Evolutionary conservation across 164 flowering plant species (phyloP), one percentile per base, ranked within the genome.

Genomic region (Kalanchoe fedtschenkoi): DNA sequence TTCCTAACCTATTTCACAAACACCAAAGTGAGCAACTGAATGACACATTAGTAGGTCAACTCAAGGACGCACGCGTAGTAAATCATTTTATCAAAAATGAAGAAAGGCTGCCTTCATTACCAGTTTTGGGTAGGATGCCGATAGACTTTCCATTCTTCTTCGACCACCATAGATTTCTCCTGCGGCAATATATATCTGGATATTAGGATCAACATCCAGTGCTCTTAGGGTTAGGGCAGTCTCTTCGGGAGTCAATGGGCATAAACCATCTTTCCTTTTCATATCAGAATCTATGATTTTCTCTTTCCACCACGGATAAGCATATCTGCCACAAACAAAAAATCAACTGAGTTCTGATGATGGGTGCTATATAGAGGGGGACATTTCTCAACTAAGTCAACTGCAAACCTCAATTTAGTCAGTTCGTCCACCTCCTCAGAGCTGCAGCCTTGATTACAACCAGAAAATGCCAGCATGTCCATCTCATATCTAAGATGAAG

Each of bases 381-480:
- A 42, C 1, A 42, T 13, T 42, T 1, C 17, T 42, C 14, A 42
- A n/a, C 19, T 43, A 43, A 43, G 51, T 43, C 24, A 24, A 59
- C 10, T 51, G 16, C 66, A 68, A 38, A 88, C 98, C 98, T 86
- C 97, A 92, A 84, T 74, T 88, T 80, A n/a, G 93, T 89, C 69
- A 92, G 69, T 55, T 92, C 96, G 4, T 89, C 93, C 19, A 79
- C 86, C 75, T 92, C 97, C 7, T 81, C 86, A 44, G 62, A 30
- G 60, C 69, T 87, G 73, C 95, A 91, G 28, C 98, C 98, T 68
- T 91, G 88, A 30, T 84, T 87, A 66, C 98, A 89, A 10, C 98
- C 98, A 60, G 98, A 91, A 71, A 91, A 91, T 30, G 98, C 95
- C 63, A 91, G 63, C 98, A 92, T 92, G 71, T 89, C 98, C 98